Conservation (phyloP, 208 protist species). For the Acanthamoeba healyi region DNA sequence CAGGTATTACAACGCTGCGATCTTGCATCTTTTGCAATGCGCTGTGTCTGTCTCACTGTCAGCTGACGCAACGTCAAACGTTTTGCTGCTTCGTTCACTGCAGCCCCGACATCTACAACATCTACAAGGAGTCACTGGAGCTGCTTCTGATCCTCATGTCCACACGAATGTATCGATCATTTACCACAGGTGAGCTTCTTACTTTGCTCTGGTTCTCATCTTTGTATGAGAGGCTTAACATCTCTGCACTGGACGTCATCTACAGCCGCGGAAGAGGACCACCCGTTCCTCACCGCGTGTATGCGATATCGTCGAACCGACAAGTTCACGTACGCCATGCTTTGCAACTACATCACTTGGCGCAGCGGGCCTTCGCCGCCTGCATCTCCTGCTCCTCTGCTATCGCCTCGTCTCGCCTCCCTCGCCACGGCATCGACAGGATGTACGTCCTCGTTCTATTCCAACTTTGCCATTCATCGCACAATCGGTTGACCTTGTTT, state of each 20-base stretch:
- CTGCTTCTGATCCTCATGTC: constrained; percentile 47
- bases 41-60: too few relatives aligned
- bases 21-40: too few relatives aligned
- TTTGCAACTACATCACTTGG: constrained; percentile 18
- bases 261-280: neutral
- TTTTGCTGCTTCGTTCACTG: too few relatives aligned
- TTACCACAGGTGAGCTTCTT: neutral
- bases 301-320: neutral
- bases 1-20: neutral
- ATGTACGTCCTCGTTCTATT: too few relatives aligned
- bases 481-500: neutral
- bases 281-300: constrained; percentile 28
- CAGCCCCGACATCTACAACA: neutral
- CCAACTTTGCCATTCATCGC: neutral
- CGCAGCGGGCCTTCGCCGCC: neutral
- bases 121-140: neutral
- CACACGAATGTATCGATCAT: constrained; percentile 11
- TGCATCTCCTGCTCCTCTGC: neutral
- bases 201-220: neutral
- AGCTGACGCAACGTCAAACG: too few relatives aligned
- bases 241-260: too few relatives aligned
- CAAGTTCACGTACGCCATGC: neutral
- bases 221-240: too few relatives aligned
- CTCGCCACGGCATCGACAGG: neutral
- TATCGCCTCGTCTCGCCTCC: neutral